Conservation (phyloP, 2,329 filamentous ascomycete species). For the Amauroascus niger region DNA sequence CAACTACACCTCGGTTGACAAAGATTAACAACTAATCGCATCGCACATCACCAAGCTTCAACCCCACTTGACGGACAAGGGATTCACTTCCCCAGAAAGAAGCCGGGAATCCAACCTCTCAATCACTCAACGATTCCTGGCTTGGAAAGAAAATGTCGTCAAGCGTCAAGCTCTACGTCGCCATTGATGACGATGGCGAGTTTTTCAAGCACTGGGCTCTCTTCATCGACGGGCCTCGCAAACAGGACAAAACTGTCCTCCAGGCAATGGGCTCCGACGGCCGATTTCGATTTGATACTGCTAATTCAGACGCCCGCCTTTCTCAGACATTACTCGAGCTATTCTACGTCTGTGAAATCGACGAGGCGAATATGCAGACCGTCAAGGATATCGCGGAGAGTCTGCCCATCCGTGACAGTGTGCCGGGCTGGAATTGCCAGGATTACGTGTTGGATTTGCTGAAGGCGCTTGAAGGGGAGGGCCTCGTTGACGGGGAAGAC, state of each 20-base stretch:
- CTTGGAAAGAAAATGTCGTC: too few species aligned
- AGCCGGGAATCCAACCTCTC: too few species aligned
- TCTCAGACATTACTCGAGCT: neutral
- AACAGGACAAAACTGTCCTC: neutral
- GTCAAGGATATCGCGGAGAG: neutral
- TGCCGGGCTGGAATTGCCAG: neutral
- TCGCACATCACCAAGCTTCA: too few species aligned
- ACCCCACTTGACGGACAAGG: too few species aligned
- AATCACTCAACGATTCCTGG: too few species aligned
- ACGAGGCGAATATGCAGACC: neutral
- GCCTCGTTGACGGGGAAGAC: neutral
- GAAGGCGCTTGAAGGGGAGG: neutral
- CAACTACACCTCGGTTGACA: too few species aligned
- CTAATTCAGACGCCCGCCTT: neutral
- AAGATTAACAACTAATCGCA: too few species aligned
- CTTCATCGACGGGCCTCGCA: neutral
- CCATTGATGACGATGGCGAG: conserved; percentile 1
- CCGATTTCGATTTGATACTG: neutral
- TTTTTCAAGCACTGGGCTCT: neutral
- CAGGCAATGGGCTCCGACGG: neutral
- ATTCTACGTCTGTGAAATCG: neutral
- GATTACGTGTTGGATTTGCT: neutral
- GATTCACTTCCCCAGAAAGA: too few species aligned
- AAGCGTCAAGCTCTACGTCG: neutral
- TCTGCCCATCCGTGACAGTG: neutral